phyloP scores from a whole-genome alignment of 306 rosid species.

The Rosa chinensis region DNA sequence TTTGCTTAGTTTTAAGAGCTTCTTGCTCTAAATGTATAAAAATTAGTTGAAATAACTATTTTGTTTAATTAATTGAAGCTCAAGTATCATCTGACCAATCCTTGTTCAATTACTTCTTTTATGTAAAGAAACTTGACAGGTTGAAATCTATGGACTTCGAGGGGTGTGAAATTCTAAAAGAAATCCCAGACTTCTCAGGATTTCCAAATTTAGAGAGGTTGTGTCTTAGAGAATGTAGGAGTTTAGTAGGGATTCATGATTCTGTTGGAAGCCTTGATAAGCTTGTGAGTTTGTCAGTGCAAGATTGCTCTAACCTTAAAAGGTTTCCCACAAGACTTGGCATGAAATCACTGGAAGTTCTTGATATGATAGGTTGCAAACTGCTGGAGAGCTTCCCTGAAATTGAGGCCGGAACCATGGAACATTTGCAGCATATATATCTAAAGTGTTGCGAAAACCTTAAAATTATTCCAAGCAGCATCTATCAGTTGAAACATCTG shows the following conservation, averaged over 20 bases:
- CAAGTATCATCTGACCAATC: neutral
- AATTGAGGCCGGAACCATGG: conserved; percentile 14
- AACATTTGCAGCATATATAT: neutral
- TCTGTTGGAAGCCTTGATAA: conserved; percentile 5
- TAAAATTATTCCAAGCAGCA: neutral
- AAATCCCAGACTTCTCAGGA: conserved; percentile 3
- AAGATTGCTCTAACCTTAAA: conserved; percentile 1
- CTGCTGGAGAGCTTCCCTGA: conserved; percentile 16
- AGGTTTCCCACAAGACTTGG: conserved; percentile 18
- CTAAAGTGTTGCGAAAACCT: neutral
- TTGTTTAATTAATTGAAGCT: neutral
- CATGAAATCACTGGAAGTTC: neutral
- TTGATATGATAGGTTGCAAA: conserved; percentile 12
- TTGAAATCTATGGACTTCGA: conserved; percentile 3
- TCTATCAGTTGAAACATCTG: conserved; percentile 6
- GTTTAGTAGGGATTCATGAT: conserved; percentile 9
- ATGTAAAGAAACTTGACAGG: neutral
- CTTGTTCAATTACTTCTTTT: neutral
- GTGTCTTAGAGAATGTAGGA: neutral
- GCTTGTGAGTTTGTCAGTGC: neutral
- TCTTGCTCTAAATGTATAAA: neutral
- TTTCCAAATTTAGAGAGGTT: conserved; percentile 1
- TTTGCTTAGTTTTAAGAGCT: neutral
- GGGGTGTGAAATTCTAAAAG: neutral
- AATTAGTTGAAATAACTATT: neutral